Evolutionary conservation across 1,284 basidiomycete species (phyloP), one percentile per base, ranked within the genome.

Genomic region (Porogramme epimiltina): DNA sequence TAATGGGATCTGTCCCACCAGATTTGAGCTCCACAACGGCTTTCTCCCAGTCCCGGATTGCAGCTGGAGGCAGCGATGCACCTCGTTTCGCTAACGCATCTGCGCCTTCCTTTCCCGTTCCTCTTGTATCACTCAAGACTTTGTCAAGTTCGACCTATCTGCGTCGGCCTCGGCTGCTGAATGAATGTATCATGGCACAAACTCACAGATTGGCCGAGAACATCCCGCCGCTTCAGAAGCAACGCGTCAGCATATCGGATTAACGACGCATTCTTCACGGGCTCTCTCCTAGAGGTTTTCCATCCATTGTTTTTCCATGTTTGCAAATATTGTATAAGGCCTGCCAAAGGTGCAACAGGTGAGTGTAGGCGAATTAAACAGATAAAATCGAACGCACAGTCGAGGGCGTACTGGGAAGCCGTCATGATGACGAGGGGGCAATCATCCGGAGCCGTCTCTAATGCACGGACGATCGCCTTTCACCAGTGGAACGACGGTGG

Each of bases 391-490:
- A 18, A 48, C 72, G 20, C 49, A 90, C 89, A 88, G 52, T 81
- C 71, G 13, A 91, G 90, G n/a, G 81, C 84, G 64, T 93, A 94
- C 37, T 77, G 65, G 1, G 89, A 93, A 67, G 93, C 92, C 0
- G 87, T 84, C 62, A 83, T 84, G 61, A 95, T 89, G 34, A 84
- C 52, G 1, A 92, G 67, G 0, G 82, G 77, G 22, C 72, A 74
- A n/a, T 73, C 73, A 9, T 56, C 65, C 0, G 86, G 85, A 3
- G 82, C 75, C 0, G 78, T 80, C 65, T 93, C 86, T 3, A 94
- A 72, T 19, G 85, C 77, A 15, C 89, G 84, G 18, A 86, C 71
- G 56, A 94, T 88, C 4, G 90, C 91, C 88, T 92, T 61, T 8
- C 19, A 48, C 25, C 34, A 39, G 19, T 31, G 24, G 19, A 37